Conservation (phyloP, 768 basidiomycete species). For the Russula sp. region DNA sequence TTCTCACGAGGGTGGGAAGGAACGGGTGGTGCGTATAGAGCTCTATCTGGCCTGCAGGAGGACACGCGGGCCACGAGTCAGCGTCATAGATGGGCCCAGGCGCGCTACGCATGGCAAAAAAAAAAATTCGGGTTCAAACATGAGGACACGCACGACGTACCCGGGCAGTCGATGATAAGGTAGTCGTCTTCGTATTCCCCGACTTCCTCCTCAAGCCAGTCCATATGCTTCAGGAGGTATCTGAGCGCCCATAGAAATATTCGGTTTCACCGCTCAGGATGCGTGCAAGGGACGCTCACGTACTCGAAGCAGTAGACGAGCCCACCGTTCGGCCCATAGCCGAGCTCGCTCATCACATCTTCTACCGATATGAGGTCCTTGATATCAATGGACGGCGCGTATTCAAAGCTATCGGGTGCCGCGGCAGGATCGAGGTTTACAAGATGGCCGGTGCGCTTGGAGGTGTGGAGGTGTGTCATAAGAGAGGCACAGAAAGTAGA, state of each 20-base stretch:
- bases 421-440: slow-evolving; percentile 98
- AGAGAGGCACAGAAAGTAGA: slow-evolving; percentile 87
- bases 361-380: slow-evolving; percentile 84
- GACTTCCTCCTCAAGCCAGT: slow-evolving; percentile 96
- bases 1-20: slow-evolving; percentile 80
- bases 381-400: slow-evolving; percentile 90
- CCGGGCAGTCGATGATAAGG: slow-evolving; percentile 86
- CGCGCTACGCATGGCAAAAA: slow-evolving; percentile 3
- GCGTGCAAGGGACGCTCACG: slow-evolving; percentile 43
- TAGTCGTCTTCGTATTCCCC: slow-evolving; percentile 96
- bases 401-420: slow-evolving; percentile 76
- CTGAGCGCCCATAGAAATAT: slow-evolving; percentile 35
- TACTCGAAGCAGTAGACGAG: slow-evolving; percentile 99
- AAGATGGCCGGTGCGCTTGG: slow-evolving; percentile 80
- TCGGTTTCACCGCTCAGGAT: not conserved
- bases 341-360: slow-evolving; percentile 94
- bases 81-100: not conserved
- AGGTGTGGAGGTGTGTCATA: slow-evolving; percentile 78
- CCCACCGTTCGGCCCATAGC: slow-evolving; percentile 95
- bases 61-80: slow-evolving; percentile 7
- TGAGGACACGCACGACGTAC: slow-evolving; percentile 32
- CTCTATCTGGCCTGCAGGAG: slow-evolving; percentile 81
- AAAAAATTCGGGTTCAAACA: not conserved
- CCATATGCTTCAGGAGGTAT: slow-evolving; percentile 93
- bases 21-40: slow-evolving; percentile 98